phyloP scores from a whole-genome alignment of 352 stramenopile species.

The Thalassiosira hispida region DNA sequence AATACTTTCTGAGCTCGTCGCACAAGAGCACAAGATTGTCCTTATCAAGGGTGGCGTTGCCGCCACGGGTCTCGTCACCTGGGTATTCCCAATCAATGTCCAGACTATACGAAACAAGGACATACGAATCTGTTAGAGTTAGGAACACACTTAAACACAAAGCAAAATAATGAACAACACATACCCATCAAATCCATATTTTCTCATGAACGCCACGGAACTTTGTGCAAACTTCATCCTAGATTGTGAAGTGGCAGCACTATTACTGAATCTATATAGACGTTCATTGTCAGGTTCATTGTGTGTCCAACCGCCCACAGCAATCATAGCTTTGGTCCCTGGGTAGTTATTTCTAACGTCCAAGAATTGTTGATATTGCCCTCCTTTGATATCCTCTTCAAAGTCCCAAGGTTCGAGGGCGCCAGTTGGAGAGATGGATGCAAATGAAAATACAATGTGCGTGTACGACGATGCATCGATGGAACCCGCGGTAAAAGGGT shows the following conservation, averaged over 20 bases:
- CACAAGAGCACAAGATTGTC: slow-evolving; percentile 58
- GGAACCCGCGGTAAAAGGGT: slow-evolving; percentile 47
- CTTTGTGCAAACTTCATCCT: slow-evolving; percentile 62
- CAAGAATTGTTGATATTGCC: slow-evolving; percentile 54
- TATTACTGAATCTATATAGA: slow-evolving; percentile 57
- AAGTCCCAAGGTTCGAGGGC: slow-evolving; percentile 62
- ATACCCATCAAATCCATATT: slow-evolving; percentile 59
- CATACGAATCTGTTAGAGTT: background rate
- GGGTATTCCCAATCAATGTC: slow-evolving; percentile 59
- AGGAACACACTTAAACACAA: background rate
- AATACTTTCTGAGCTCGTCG: slow-evolving; percentile 57
- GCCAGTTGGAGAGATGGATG: slow-evolving; percentile 42
- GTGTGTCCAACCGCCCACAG: slow-evolving; percentile 60
- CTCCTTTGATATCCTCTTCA: slow-evolving; percentile 46
- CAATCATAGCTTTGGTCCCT: slow-evolving; percentile 50
- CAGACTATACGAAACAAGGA: slow-evolving; percentile 12
- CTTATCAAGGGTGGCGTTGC: slow-evolving; percentile 49
- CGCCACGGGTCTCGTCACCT: slow-evolving; percentile 52
- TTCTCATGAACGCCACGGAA: slow-evolving; percentile 56
- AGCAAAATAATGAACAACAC: slow-evolving; percentile 10
- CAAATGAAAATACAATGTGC: slow-evolving; percentile 67
- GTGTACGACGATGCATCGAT: slow-evolving; percentile 71
- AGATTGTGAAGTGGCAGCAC: slow-evolving; percentile 34
- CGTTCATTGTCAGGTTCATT: slow-evolving; percentile 66
- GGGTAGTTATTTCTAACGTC: slow-evolving; percentile 52